A percentile compares a stretch with the other conserved stretches of the same genome.
phyloP scores from a whole-genome alignment of 768 basidiomycete species.

The Pleurotus citrinopileatus region DNA sequence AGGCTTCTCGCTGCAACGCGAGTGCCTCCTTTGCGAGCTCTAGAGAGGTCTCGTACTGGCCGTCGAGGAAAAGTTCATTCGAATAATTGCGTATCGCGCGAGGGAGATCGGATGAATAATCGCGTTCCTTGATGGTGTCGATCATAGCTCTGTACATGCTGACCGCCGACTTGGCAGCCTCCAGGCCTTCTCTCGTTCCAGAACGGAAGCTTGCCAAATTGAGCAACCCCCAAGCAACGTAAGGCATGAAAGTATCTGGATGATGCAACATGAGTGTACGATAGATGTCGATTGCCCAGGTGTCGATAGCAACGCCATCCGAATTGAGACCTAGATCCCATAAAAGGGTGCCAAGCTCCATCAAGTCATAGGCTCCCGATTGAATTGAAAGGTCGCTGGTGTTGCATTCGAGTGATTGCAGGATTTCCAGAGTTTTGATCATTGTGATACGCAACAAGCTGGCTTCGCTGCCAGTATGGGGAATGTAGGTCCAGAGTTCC shows the following conservation, averaged over 20 bases:
- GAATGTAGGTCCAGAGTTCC: neutral
- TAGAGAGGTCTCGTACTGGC: neutral
- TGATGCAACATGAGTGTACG: neutral
- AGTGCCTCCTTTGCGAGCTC: conserved; percentile 4
- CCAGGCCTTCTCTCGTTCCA: conserved; percentile 1
- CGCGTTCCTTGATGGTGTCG: neutral
- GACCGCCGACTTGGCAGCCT: neutral
- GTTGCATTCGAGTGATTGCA: neutral
- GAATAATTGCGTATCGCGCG: neutral
- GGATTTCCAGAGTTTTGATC: conserved; percentile 2
- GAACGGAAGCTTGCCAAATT: neutral
- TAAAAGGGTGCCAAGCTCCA: neutral
- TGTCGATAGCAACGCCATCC: conserved; percentile 3
- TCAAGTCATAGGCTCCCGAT: neutral
- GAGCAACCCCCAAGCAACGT: conserved; percentile 8
- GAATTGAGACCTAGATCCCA: neutral
- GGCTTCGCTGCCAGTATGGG: neutral
- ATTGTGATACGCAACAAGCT: conserved; percentile 3
- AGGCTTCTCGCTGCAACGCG: neutral
- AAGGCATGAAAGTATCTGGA: neutral
- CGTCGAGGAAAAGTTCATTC: neutral
- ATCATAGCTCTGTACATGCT: conserved; percentile 5
- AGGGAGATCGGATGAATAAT: neutral
- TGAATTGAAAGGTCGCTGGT: neutral
- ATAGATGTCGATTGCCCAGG: conserved; percentile 6